Evolutionary conservation across 2,329 filamentous ascomycete genomes (phyloP), one percentile per base, ranked within the genome.

Genomic region (Pseudocercospora cruenta): DNA sequence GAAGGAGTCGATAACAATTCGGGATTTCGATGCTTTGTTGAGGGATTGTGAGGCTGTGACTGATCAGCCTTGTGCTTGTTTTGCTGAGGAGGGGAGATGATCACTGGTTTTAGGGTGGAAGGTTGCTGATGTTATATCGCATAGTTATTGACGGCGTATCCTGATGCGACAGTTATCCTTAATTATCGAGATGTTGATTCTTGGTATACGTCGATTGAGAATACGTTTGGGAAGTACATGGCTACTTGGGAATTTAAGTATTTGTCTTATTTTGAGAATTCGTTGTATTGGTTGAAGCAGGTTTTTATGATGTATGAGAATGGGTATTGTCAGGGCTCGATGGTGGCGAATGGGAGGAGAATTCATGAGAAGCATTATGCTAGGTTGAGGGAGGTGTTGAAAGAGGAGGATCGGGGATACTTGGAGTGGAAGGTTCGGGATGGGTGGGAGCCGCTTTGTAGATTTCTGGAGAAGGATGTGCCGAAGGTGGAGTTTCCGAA

Each of bases 11-110:
- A 21, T 63, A 0, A 59, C 33, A 2, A 47, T 3, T 1, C 14
- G 22, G 2, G 58, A 64, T 4, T 55, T 66, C 19, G 65, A 67
- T 26, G 21, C 10, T 3, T 36, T 61, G 7, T 31, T 67, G 14
- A 62, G 65, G 7, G 14, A 62, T 39, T 67, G 62, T 45, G 55
- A 45, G 12, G 65, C 65, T 14, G 36, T 61, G 8, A 64, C 62
- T 14, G 63, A 65, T 61, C 21, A 28, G 16, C 58, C 58, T 2
- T 61, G 57, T 43, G 57, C 33, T 22, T 39, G 57, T 43, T 59
- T 59, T 45, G 57, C 33, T 7, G 21, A 19, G 7, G 57, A 59
- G 24, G 51, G 31, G 12, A 53, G 49, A 22, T 22, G 7, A 1
- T 14, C 2, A 12, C 2, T 14, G 4, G 3, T 36, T 4, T 12